A percentile compares a stretch with the other conserved stretches of the same genome.
phyloP scores from a whole-genome alignment of 495 filamentous ascomycete genomes.

The Daldinia childiae region DNA sequence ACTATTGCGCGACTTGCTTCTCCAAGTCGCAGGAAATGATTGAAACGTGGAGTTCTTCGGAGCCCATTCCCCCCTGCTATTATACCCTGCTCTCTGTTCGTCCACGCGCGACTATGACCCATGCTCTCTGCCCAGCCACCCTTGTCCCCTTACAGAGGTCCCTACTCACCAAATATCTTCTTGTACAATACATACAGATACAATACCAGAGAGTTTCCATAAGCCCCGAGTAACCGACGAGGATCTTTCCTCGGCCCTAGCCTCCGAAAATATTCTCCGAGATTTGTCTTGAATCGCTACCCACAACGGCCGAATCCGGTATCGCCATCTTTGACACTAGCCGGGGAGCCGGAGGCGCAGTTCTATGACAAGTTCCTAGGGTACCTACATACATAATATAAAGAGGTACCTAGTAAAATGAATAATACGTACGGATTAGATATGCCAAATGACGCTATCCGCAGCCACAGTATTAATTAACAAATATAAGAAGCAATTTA shows the following conservation, averaged over 20 bases:
- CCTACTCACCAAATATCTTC: neutral
- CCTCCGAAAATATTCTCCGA: slow-evolving; percentile 45
- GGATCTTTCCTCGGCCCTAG: slow-evolving; percentile 42
- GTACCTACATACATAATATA: neutral
- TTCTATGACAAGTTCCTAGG: neutral
- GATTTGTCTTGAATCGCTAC: slow-evolving; percentile 28
- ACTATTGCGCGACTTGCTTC: slow-evolving; percentile 30
- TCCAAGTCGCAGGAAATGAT: slow-evolving; percentile 32
- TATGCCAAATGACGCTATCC: slow-evolving; percentile 10
- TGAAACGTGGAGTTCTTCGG: slow-evolving; percentile 40
- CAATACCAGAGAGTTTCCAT: slow-evolving; percentile 21
- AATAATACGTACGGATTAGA: slow-evolving; percentile 15
- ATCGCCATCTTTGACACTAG: slow-evolving; percentile 22
- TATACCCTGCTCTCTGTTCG: slow-evolving; percentile 21
- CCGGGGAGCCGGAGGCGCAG: slow-evolving; percentile 31
- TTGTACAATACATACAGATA: slow-evolving; percentile 3
- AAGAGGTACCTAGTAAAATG: slow-evolving; percentile 1
- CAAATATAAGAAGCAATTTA: slow-evolving; percentile 17
- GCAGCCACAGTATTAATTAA: slow-evolving; percentile 4
- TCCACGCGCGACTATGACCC: slow-evolving; percentile 26
- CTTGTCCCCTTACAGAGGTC: slow-evolving; percentile 18
- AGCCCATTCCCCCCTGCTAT: slow-evolving; percentile 23
- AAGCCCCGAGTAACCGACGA: slow-evolving; percentile 17
- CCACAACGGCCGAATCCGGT: slow-evolving; percentile 36
- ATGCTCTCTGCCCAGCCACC: slow-evolving; percentile 30